Conservation (phyloP, 208 protist species). For the Crithidia acanthocephali region DNA sequence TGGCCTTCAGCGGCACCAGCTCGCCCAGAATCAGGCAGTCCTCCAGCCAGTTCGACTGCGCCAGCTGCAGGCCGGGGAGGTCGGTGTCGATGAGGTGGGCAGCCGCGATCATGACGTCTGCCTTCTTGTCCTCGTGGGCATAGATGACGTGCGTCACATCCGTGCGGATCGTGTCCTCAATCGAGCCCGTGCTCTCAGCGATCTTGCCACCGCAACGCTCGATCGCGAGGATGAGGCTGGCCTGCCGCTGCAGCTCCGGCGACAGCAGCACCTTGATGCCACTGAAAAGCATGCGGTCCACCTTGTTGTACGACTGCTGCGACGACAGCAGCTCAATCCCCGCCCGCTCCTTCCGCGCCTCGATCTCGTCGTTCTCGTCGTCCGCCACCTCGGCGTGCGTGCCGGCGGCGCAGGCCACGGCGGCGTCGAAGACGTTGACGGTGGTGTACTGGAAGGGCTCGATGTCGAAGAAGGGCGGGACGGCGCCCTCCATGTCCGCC, state of each 20-base stretch:
- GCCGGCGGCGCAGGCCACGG: constrained; percentile 37
- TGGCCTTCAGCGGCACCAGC: constrained; percentile 65
- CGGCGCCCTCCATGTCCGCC: constrained; percentile 21
- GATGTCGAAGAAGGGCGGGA: constrained; percentile 78
- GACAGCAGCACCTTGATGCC: constrained; percentile 70
- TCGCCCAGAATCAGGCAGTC: constrained; percentile 88
- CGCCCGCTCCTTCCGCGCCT: constrained; percentile 38
- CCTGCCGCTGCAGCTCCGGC: constrained; percentile 50
- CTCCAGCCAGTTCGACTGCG: constrained; percentile 77
- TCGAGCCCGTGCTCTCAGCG: constrained; percentile 31
- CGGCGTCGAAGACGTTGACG: constrained; percentile 71
- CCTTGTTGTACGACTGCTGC: constrained; percentile 63
- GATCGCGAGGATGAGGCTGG: constrained; percentile 41
- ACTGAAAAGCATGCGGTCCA: constrained; percentile 81
- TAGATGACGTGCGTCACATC: constrained; percentile 86
- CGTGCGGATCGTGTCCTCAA: constrained; percentile 46
- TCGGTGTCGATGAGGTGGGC: constrained; percentile 46
- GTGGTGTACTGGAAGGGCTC: constrained; percentile 60
- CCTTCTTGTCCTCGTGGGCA: constrained; percentile 79
- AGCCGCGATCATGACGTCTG: constrained; percentile 67
- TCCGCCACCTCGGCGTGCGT: constrained; percentile 34
- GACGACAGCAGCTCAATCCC: constrained; percentile 68
- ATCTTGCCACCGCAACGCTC: constrained; percentile 70
- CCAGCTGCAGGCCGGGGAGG: constrained; percentile 70
- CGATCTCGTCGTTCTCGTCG: constrained; percentile 57